Percentiles rank a stretch among this genome's conserved stretches.
Conservation (phyloP, 768 basidiomycete species). For the Termitomyces sp. region DNA sequence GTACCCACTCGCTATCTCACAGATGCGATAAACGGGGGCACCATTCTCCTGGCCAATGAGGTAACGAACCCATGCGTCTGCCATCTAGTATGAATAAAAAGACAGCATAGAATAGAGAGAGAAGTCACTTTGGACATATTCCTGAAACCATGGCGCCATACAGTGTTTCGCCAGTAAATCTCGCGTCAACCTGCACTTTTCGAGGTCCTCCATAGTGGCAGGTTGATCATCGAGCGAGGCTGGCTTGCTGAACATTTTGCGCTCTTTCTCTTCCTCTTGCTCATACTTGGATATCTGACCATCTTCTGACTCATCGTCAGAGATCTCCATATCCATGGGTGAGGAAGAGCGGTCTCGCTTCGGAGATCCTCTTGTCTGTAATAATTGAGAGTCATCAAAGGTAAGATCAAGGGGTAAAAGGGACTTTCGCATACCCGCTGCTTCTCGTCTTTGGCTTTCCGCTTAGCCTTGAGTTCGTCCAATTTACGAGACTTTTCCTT, state of each 20-base stretch:
- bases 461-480: conserved; percentile 79
- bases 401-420: background rate
- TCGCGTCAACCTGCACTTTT: conserved; percentile 59
- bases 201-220: conserved; percentile 51
- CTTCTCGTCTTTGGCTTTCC: conserved; percentile 87
- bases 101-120: conserved; percentile 2
- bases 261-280: conserved; percentile 65
- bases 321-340: conserved; percentile 82
- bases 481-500: conserved; percentile 77
- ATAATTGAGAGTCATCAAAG: background rate
- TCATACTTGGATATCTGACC: conserved; percentile 72
- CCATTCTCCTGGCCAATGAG: conserved; percentile 62
- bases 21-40: conserved; percentile 71
- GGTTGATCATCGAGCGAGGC: conserved; percentile 42
- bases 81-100: conserved; percentile 1
- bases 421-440: conserved; percentile 52
- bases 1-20: conserved; percentile 68
- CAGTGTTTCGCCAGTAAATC: conserved; percentile 66
- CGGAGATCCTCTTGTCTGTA: conserved; percentile 49
- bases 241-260: conserved; percentile 41
- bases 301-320: conserved; percentile 82
- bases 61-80: conserved; percentile 85
- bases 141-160: conserved; percentile 79
- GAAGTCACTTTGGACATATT: conserved; percentile 64
- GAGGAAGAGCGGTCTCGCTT: conserved; percentile 72